These are phyloP conservation scores for Leccinum angustisporum DNA, from an alignment of 1,284 basidiomycete species.

Conservation along the genomic window DNA sequence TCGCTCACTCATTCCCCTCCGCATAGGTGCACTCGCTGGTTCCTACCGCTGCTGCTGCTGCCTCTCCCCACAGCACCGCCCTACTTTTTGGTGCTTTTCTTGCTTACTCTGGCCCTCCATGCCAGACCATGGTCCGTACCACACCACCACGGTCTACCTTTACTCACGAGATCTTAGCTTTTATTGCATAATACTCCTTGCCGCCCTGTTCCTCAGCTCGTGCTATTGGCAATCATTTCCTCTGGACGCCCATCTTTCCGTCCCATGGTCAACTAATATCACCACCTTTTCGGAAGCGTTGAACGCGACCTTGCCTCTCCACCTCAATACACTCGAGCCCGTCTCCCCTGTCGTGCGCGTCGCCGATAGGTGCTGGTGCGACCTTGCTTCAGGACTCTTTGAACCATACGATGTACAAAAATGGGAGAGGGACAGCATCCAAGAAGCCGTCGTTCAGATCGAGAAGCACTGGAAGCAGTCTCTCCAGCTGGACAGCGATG, in stretches of 20 bases:
- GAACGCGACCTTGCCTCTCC: conserved; percentile 39
- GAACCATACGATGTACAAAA: conserved; percentile 69
- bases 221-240: conserved; percentile 84
- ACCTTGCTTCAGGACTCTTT: conserved; percentile 62
- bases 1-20: conserved; percentile 3
- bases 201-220: conserved; percentile 76
- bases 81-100: conserved; percentile 70
- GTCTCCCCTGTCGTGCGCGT: conserved; percentile 50
- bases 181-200: conserved; percentile 77
- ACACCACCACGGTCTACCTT: not conserved
- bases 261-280: conserved; percentile 64
- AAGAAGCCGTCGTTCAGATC: conserved; percentile 47
- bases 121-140: conserved; percentile 72
- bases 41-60: conserved; percentile 69
- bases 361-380: conserved; percentile 80
- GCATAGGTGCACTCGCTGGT: conserved; percentile 78
- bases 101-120: conserved; percentile 72
- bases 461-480: conserved; percentile 40
- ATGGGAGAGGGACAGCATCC: conserved; percentile 68
- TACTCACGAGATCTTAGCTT: conserved; percentile 47
- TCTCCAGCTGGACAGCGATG: conserved; percentile 9
- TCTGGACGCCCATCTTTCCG: conserved; percentile 55
- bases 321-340: conserved; percentile 32
- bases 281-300: conserved; percentile 69
- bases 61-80: conserved; percentile 78